A percentile compares a stretch with the other conserved stretches of the same genome.
Evolutionary conservation across 164 flowering plant genomes (phyloP).

Genomic region (Umbellularia californica): DNA sequence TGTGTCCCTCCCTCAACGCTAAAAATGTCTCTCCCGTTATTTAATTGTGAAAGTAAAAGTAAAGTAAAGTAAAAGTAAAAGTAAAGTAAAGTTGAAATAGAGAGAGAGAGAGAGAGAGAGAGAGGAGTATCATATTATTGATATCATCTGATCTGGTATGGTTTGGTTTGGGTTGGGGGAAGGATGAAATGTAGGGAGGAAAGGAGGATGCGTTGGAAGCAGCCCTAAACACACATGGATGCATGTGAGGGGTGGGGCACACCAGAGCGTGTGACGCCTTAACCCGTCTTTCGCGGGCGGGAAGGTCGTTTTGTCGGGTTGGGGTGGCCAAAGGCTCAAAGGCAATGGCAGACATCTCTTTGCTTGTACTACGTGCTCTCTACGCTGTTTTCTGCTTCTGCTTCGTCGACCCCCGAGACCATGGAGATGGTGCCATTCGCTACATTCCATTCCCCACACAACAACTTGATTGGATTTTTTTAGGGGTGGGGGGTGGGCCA

Average conservation of each 20-base stretch:
- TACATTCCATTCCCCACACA: background rate
- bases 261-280: background rate
- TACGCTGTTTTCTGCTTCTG: background rate
- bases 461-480: too few relatives aligned
- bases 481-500: too few relatives aligned
- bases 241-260: constrained; percentile 9
- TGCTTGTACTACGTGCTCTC: background rate
- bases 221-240: constrained; percentile 2
- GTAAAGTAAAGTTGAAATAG: too few relatives aligned
- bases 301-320: constrained; percentile 14
- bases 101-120: too few relatives aligned
- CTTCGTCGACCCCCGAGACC: background rate
- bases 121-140: too few relatives aligned
- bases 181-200: too few relatives aligned
- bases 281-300: constrained; percentile 8
- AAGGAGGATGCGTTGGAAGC: background rate
- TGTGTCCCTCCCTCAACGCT: background rate
- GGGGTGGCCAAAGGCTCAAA: background rate
- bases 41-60: too few relatives aligned
- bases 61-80: too few relatives aligned
- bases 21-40: too few relatives aligned
- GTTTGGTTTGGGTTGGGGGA: too few relatives aligned
- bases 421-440: too few relatives aligned
- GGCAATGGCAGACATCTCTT: constrained; percentile 6
- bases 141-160: too few relatives aligned